Percentiles rank a stretch among this genome's conserved stretches.
These are phyloP conservation scores for Acmispon strigosus DNA, from an alignment of 306 rosid genomes.

Conservation along the genomic window DNA sequence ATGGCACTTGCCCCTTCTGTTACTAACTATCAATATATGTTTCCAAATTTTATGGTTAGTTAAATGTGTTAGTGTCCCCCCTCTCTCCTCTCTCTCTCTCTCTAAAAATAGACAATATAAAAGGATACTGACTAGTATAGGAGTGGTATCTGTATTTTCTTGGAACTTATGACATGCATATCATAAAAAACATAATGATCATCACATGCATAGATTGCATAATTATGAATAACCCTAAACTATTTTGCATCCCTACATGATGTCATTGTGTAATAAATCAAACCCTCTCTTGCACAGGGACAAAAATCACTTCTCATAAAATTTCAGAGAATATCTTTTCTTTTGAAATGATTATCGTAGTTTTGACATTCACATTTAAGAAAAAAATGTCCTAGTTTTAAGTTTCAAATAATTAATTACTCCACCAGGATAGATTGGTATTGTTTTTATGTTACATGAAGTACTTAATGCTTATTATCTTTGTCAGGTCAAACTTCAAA, in stretches of 20 bases:
- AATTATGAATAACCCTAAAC: not conserved
- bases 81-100: not conserved
- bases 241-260: not conserved
- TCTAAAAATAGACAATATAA: not conserved
- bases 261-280: not conserved
- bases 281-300: not conserved
- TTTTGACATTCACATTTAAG: not conserved
- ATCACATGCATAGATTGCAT: no score
- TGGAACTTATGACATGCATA: no score
- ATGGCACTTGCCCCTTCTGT: not conserved
- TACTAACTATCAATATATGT: not conserved
- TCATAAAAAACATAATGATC: no score
- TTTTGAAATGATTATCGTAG: not conserved
- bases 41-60: not conserved
- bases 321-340: not conserved
- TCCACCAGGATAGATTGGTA: not conserved
- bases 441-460: not conserved
- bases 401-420: not conserved
- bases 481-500: slow-evolving; percentile 79
- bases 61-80: not conserved
- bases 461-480: slow-evolving; percentile 11
- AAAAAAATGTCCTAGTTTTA: not conserved
- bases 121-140: not conserved
- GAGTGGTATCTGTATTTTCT: not conserved
- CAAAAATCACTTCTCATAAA: not conserved